Evolutionary conservation across 495 filamentous ascomycete genomes (phyloP), one percentile per base, ranked within the genome.

Genomic region (Apiosordaria backusii): DNA sequence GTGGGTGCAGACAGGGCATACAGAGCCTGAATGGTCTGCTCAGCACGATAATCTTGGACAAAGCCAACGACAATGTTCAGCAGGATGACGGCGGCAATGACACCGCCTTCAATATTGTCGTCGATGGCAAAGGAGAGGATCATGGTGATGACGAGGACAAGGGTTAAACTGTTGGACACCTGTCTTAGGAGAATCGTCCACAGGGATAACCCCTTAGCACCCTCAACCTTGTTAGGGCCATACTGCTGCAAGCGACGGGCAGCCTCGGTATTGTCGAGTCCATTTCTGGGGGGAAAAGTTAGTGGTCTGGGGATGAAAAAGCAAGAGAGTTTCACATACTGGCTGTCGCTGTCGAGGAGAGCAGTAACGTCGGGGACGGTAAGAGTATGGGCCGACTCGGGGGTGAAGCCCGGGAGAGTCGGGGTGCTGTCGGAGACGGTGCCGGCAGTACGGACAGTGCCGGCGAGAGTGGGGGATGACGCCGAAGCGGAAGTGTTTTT

Each of bases 91-190:
- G 86, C 89, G 19, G 89, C 86, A 35, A 95, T 86, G 53, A 96
- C 92, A 50, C 89, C 91, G 27, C 91, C 92, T 78, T 96, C 92
- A 66, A 96, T 90, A 71, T 88, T 91, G 70, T 93, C 91, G 53
- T 82, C 78, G 63, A 96, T 90, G 66, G 85, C 90, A 72, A 92
- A 95, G 65, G 89, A 91, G 29, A 96, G 81, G 45, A 85, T 87
- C 90, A 94, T 94, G 65, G 90, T 92, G 59, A 95, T 81, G 53
- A 95, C 84, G 40, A 97, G 83, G 53, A 96, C 73, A 66, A 76
- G 65, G 66, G 79, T 81, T 63, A 81, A 72, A 71, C 79, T 85
- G 71, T 85, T 85, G 63, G 82, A 83, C 22, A 85, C 79, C 68
- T 86, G 84, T 66, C 84, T 83, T 68, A 85, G 53, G 70, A 86